Conservation (phyloP, 2,329 filamentous ascomycete genomes). For the Endothia cerciana region DNA sequence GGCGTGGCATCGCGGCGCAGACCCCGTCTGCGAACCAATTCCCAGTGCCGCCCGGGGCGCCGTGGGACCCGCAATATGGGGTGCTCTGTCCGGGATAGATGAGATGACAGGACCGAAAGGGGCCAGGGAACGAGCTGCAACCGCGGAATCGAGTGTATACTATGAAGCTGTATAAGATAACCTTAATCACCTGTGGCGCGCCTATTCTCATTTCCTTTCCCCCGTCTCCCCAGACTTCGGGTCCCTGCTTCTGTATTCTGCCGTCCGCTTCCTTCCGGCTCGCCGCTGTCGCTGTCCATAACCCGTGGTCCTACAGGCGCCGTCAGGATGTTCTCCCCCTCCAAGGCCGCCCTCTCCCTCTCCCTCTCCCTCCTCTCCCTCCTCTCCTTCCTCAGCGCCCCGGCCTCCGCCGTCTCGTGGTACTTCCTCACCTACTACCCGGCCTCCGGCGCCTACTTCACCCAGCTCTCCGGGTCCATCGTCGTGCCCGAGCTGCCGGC, state of each 20-base stretch:
- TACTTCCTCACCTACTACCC: conserved; percentile 42
- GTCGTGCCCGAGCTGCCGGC: conserved; percentile 36
- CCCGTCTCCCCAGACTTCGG: neutral
- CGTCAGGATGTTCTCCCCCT: conserved; percentile 26
- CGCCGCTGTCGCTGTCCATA: neutral
- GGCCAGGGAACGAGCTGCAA: neutral
- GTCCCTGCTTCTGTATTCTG: neutral
- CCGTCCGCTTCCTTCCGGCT: neutral
- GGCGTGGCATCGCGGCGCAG: neutral
- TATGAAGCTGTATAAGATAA: conserved; percentile 6
- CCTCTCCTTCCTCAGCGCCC: conserved; percentile 34
- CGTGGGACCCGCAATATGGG: neutral
- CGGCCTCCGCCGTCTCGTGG: conserved; percentile 38
- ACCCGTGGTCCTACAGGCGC: neutral
- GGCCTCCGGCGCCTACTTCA: conserved; percentile 40
- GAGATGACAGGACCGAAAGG: conserved; percentile 16
- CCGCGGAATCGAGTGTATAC: neutral
- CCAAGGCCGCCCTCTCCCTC: conserved; percentile 21
- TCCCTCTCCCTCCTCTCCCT: conserved; percentile 32
- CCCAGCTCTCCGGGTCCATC: conserved; percentile 39
- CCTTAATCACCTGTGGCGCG: neutral
- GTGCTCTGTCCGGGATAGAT: conserved; percentile 3
- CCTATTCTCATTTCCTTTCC: neutral
- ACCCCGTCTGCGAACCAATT: neutral
- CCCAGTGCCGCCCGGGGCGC: conserved; percentile 5